These are phyloP conservation scores for Hamigera avellanea DNA, from an alignment of 495 filamentous ascomycete genomes.

Conservation along the genomic window DNA sequence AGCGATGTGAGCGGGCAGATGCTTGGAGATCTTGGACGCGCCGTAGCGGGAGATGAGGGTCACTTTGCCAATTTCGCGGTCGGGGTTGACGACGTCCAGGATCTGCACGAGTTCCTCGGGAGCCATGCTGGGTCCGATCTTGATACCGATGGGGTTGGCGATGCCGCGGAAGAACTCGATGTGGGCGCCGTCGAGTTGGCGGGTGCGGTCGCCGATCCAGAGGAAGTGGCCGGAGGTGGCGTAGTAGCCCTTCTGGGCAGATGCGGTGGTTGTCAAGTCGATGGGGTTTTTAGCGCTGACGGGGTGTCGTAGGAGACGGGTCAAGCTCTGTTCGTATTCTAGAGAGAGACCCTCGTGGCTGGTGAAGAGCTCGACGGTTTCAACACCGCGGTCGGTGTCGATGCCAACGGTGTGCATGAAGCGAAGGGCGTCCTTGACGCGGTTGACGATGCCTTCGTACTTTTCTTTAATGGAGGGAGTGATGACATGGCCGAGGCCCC, in stretches of 20 bases:
- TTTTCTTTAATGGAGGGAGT: constrained; percentile 70
- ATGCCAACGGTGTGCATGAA: constrained; percentile 96
- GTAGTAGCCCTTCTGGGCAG: constrained; percentile 26
- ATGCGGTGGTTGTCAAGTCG: neutral
- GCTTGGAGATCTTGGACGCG: constrained; percentile 51
- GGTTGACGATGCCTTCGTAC: constrained; percentile 71
- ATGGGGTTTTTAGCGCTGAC: neutral
- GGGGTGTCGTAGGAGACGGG: constrained; percentile 61
- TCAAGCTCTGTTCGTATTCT: constrained; percentile 86
- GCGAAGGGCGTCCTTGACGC: constrained; percentile 79
- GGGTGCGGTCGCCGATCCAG: constrained; percentile 95
- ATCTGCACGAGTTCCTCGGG: constrained; percentile 60
- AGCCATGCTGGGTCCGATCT: constrained; percentile 80
- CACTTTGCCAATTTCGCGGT: constrained; percentile 73
- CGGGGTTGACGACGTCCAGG: constrained; percentile 75
- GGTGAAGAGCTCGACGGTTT: constrained; percentile 92
- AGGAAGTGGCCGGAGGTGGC: constrained; percentile 94
- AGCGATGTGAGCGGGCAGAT: constrained; percentile 73
- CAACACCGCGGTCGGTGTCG: constrained; percentile 68
- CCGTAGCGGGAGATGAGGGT: constrained; percentile 96
- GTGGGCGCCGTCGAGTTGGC: constrained; percentile 84
- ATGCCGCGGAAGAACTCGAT: constrained; percentile 96
- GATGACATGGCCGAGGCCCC: constrained; percentile 87
- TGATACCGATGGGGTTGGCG: constrained; percentile 90
- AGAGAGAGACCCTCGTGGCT: constrained; percentile 91